phyloP scores from a whole-genome alignment of 441 rosid species.

The Aleurites moluccanus region DNA sequence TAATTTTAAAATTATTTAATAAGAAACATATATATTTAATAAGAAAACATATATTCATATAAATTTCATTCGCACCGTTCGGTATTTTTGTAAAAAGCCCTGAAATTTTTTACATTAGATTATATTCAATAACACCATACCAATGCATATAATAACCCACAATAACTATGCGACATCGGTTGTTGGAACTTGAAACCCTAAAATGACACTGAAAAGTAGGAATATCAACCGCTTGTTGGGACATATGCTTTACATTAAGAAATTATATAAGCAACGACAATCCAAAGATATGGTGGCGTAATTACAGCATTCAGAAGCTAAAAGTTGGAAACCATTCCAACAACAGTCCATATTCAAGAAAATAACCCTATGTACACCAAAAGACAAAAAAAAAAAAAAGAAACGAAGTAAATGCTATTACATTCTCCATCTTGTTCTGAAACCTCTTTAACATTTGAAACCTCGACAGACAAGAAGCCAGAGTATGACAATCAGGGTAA shows the following conservation, averaged over 20 bases:
- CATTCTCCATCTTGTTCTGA: not conserved
- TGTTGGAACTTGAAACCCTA: too few species aligned
- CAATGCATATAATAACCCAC: too few species aligned
- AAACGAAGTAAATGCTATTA: not conserved
- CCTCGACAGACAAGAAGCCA: slow-evolving; percentile 80
- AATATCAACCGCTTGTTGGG: not conserved
- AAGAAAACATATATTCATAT: too few species aligned
- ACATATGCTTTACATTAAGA: not conserved
- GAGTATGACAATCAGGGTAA: slow-evolving; percentile 53
- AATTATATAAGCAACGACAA: slow-evolving; percentile 20
- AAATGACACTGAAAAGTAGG: too few species aligned
- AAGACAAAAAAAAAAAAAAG: not conserved
- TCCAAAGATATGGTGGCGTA: not conserved
- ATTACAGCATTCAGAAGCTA: slow-evolving; percentile 2
- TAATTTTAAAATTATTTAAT: too few species aligned
- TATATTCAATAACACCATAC: too few species aligned
- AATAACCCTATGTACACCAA: slow-evolving; percentile 11
- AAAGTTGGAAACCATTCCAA: not conserved
- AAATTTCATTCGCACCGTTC: too few species aligned
- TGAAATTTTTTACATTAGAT: too few species aligned
- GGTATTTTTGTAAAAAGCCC: too few species aligned
- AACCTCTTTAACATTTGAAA: slow-evolving; percentile 50
- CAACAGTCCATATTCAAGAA: not conserved
- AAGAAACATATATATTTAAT: too few species aligned
- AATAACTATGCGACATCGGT: too few species aligned